A percentile compares a stretch with the other conserved stretches of the same genome.
Evolutionary conservation across 2,329 filamentous ascomycete species (phyloP).

Genomic region (Pseudonectria foliicola): DNA sequence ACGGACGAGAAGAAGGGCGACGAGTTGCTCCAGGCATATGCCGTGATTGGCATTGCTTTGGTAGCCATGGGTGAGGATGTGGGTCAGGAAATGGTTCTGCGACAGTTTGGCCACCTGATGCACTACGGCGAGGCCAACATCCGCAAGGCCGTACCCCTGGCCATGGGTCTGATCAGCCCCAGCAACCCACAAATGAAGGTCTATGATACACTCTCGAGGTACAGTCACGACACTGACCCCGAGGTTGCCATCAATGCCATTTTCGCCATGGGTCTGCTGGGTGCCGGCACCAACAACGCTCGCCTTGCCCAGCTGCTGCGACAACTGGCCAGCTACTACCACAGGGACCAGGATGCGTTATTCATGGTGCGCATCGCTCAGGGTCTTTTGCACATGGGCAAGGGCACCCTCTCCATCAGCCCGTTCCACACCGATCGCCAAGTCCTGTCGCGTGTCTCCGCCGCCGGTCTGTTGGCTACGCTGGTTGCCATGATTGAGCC

Average conservation of each 20-base stretch:
- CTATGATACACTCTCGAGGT: constrained; percentile 94
- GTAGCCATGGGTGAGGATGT: constrained; percentile 98
- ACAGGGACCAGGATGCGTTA: constrained; percentile 87
- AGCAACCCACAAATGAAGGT: constrained; percentile 99
- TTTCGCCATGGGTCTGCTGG: constrained; percentile 96
- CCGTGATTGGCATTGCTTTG: constrained; percentile 85
- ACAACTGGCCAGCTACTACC: constrained; percentile 96
- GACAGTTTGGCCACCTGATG: constrained; percentile 97
- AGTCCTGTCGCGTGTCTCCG: constrained; percentile 84
- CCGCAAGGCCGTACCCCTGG: constrained; percentile 87
- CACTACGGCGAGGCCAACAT: constrained; percentile 98
- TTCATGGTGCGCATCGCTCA: constrained; percentile 99
- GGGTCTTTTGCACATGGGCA: constrained; percentile 97
- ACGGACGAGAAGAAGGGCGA: constrained; percentile 92
- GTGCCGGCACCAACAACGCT: constrained; percentile 96
- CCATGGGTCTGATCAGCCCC: constrained; percentile 92
- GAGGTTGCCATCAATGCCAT: constrained; percentile 98
- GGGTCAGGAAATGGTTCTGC: constrained; percentile 96
- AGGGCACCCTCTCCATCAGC: constrained; percentile 90
- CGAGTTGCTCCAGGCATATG: constrained; percentile 91
- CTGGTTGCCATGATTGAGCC: constrained; percentile 92
- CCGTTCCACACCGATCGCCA: constrained; percentile 99
- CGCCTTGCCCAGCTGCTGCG: constrained; percentile 88
- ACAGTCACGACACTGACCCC: constrained; percentile 97
- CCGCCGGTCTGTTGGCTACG: constrained; percentile 82